These are phyloP conservation scores for Trichoderma semiorbis DNA, from an alignment of 2,329 filamentous ascomycete genomes.

Conservation along the genomic window DNA sequence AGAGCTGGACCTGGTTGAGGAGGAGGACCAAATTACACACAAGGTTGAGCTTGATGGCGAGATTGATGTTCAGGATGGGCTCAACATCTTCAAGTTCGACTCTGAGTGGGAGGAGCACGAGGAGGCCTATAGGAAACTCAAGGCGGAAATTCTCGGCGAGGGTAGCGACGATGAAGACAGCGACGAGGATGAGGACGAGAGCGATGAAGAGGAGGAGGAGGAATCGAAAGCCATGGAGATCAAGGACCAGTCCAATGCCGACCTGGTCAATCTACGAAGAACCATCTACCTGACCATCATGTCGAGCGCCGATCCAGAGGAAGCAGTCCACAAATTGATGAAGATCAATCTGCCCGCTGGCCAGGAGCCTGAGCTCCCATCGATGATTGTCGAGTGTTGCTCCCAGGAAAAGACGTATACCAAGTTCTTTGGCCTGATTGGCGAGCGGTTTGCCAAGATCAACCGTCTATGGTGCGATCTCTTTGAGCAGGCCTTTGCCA, in stretches of 20 bases:
- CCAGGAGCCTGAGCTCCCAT: slow-evolving; percentile 84
- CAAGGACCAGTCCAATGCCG: slow-evolving; percentile 95
- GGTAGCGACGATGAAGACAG: slow-evolving; percentile 81
- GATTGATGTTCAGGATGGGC: slow-evolving; percentile 76
- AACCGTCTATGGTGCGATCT: slow-evolving; percentile 92
- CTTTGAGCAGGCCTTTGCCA: slow-evolving; percentile 84
- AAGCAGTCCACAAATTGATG: slow-evolving; percentile 96
- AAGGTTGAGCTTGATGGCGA: slow-evolving; percentile 77
- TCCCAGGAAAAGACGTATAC: slow-evolving; percentile 96
- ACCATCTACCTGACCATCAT: slow-evolving; percentile 98
- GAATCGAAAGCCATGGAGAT: slow-evolving; percentile 87
- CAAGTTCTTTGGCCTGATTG: slow-evolving; percentile 94
- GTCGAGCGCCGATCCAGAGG: slow-evolving; percentile 93
- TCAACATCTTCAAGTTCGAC: slow-evolving; percentile 97
- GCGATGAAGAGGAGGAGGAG: slow-evolving; percentile 69
- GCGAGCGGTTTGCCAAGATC: slow-evolving; percentile 91
- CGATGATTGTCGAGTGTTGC: slow-evolving; percentile 96
- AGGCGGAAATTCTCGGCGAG: slow-evolving; percentile 91
- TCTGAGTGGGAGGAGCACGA: slow-evolving; percentile 87
- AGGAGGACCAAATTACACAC: slow-evolving; percentile 97
- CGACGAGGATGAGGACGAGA: slow-evolving; percentile 62
- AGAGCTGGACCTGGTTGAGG: slow-evolving; percentile 91
- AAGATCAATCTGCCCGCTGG: slow-evolving; percentile 84
- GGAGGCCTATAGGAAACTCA: slow-evolving; percentile 81
- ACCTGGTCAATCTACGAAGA: slow-evolving; percentile 86